Evolutionary conservation across 257 asterid species (phyloP).

Genomic region (Perilla frutescens): DNA sequence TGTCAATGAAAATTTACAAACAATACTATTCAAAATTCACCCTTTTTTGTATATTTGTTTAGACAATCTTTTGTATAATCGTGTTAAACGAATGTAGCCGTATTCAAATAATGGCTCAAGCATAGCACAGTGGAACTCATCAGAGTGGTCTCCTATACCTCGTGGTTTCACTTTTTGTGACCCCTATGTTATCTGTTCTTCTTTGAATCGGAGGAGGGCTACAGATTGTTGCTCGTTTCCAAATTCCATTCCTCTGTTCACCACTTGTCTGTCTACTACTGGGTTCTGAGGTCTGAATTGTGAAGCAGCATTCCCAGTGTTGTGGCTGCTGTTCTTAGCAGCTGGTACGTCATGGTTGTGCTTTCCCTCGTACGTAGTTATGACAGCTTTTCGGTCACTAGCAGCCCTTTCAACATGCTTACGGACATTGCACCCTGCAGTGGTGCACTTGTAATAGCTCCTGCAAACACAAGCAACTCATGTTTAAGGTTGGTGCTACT

Average conservation of each 20-base stretch:
- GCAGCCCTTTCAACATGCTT: conserved; percentile 97
- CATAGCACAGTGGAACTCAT: conserved; percentile 14
- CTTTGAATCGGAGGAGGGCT: conserved; percentile 64
- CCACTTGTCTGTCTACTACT: conserved; percentile 37
- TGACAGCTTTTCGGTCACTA: conserved; percentile 82
- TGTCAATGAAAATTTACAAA: conserved; percentile 45
- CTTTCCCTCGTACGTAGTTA: conserved; percentile 94
- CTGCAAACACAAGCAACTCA: conserved; percentile 48
- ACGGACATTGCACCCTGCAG: conserved; percentile 76
- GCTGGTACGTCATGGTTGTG: conserved; percentile 90
- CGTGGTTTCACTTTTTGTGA: conserved; percentile 8
- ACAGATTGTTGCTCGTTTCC: conserved; percentile 59
- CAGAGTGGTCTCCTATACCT: conserved; percentile 12
- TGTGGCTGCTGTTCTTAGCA: conserved; percentile 69
- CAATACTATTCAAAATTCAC: conserved; percentile 34
- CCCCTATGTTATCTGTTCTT: conserved; percentile 61
- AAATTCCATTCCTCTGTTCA: conserved; percentile 44
- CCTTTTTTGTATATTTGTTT: conserved; percentile 20
- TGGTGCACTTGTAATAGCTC: conserved; percentile 93
- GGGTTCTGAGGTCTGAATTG: conserved; percentile 57
- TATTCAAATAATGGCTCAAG: conserved; percentile 34
- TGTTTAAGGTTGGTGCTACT: not conserved
- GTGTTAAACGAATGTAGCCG: conserved; percentile 19
- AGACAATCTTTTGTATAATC: conserved; percentile 33
- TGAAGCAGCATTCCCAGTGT: conserved; percentile 48